Conservation (phyloP, 2,329 filamentous ascomycete species). For the Venturia carpophila region DNA sequence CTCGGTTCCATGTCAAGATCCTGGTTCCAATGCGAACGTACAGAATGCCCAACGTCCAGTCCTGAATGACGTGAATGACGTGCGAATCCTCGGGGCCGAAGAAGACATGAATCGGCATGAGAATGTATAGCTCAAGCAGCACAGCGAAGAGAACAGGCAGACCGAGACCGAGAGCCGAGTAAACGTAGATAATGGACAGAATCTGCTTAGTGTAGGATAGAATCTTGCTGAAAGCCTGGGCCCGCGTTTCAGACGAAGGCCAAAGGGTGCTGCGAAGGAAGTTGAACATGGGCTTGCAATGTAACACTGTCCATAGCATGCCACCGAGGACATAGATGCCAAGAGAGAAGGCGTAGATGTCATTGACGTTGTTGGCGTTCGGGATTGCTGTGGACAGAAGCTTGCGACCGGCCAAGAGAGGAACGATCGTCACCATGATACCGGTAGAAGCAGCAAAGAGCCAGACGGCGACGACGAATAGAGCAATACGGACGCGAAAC, state of each 20-base stretch:
- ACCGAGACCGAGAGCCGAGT: conserved; percentile 64
- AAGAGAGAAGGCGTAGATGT: conserved; percentile 91
- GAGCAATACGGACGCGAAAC: conserved; percentile 70
- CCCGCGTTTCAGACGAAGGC: conserved; percentile 20
- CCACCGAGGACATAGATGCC: conserved; percentile 76
- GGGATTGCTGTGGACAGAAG: conserved; percentile 70
- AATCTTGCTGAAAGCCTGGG: not conserved
- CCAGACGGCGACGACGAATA: conserved; percentile 90
- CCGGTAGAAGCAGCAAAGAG: conserved; percentile 84
- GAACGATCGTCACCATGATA: conserved; percentile 75
- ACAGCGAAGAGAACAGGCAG: conserved; percentile 74
- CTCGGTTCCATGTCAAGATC: conserved; percentile 58
- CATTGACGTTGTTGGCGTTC: conserved; percentile 61
- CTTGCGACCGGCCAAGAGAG: conserved; percentile 73
- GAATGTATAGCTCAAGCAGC: conserved; percentile 78
- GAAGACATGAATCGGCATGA: conserved; percentile 64
- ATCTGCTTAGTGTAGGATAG: conserved; percentile 28
- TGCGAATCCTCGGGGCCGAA: conserved; percentile 45
- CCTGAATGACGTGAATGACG: conserved; percentile 79
- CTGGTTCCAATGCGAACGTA: conserved; percentile 76
- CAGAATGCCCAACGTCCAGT: conserved; percentile 87
- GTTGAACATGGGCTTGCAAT: conserved; percentile 29
- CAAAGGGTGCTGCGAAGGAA: conserved; percentile 28
- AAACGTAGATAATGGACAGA: conserved; percentile 62
- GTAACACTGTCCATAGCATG: conserved; percentile 53